Evolutionary conservation across 2,329 filamentous ascomycete species (phyloP).

Genomic region (Fusarium sororula): DNA sequence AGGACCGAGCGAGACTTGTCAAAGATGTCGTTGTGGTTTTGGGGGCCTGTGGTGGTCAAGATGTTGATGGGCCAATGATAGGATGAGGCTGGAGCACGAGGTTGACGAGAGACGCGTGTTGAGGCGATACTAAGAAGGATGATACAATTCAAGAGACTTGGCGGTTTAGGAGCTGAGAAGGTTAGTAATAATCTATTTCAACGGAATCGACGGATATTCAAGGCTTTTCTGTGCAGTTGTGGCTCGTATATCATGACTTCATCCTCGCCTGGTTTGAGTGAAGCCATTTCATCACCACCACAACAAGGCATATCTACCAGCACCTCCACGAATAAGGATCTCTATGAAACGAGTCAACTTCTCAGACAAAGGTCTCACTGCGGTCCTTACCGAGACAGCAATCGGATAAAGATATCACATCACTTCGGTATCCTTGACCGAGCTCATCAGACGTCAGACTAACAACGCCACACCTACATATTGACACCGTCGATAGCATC

Average conservation of each 20-base stretch:
- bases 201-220: not conserved
- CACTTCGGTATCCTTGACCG: constrained; percentile 1
- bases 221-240: not conserved
- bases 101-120: constrained; percentile 16
- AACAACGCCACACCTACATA: constrained; percentile 6
- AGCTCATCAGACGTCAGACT: not conserved
- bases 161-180: not conserved
- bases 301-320: not conserved
- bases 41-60: not conserved
- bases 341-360: no score
- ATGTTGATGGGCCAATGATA: constrained; percentile 30
- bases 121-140: not conserved
- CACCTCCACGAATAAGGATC: not conserved
- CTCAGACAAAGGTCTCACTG: not conserved
- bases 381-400: not conserved
- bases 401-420: not conserved
- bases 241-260: not conserved
- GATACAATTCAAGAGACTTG: not conserved
- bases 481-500: not conserved
- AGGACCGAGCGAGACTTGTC: not conserved
- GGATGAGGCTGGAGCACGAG: constrained; percentile 31
- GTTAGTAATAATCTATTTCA: not conserved
- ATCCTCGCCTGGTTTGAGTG: not conserved
- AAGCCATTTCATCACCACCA: not conserved
- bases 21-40: not conserved